phyloP scores from a whole-genome alignment of 306 rosid species.

The Lablab purpureus region DNA sequence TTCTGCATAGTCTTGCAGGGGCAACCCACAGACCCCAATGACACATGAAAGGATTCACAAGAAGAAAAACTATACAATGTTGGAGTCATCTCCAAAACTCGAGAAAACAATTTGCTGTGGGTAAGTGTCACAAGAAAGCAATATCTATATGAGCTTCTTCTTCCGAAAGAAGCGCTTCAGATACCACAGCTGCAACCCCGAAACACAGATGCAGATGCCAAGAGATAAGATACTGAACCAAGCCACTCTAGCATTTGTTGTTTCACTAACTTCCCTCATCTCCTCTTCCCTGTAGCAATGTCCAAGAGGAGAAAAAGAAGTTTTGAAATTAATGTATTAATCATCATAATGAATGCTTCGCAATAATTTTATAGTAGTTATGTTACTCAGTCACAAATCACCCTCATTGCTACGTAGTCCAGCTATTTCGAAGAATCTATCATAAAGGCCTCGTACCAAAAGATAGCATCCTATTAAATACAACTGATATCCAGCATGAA shows the following conservation, averaged over 20 bases:
- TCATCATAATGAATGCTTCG: slow-evolving; percentile 3
- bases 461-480: slow-evolving; percentile 29
- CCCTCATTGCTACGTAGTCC: background rate
- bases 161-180: slow-evolving; percentile 59
- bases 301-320: slow-evolving; percentile 34
- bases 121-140: slow-evolving; percentile 28
- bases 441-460: slow-evolving; percentile 21
- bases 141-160: slow-evolving; percentile 76
- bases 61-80: slow-evolving; percentile 37
- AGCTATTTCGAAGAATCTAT: background rate
- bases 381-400: slow-evolving; percentile 27
- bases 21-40: slow-evolving; percentile 18
- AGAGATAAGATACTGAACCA: slow-evolving; percentile 65
- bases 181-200: slow-evolving; percentile 51
- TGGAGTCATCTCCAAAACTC: slow-evolving; percentile 35
- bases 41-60: slow-evolving; percentile 37
- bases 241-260: slow-evolving; percentile 62
- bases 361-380: slow-evolving; percentile 8
- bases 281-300: slow-evolving; percentile 64
- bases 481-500: slow-evolving; percentile 10
- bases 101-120: slow-evolving; percentile 31
- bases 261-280: slow-evolving; percentile 71
- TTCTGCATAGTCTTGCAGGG: slow-evolving; percentile 24
- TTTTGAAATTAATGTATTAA: slow-evolving; percentile 28
- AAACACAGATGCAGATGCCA: slow-evolving; percentile 54